Evolutionary conservation across 192 early-diverging fungal genomes (phyloP).

Genomic region (Coemansia sp.): DNA sequence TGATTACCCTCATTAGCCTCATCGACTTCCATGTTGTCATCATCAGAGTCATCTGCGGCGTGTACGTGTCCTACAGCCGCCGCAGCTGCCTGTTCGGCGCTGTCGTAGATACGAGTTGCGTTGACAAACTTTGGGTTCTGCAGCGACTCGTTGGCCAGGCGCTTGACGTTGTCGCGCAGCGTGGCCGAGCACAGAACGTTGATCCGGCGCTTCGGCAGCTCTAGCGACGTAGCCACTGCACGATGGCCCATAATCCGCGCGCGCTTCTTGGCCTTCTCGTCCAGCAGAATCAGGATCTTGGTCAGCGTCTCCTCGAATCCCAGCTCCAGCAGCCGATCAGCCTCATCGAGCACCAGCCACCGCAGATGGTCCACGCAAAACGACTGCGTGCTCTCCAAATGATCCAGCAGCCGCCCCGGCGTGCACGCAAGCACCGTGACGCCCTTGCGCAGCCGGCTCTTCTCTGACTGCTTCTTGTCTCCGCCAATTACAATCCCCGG

Average conservation of each 20-base stretch:
- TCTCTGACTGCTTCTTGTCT: conserved; percentile 79
- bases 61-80: conserved; percentile 28
- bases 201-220: conserved; percentile 68
- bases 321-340: conserved; percentile 92
- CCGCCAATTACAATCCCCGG: conserved; percentile 82
- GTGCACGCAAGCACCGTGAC: conserved; percentile 88
- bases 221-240: conserved; percentile 32
- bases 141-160: conserved; percentile 77
- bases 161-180: conserved; percentile 76
- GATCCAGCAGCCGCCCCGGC: conserved; percentile 91
- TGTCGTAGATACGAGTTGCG: conserved; percentile 54
- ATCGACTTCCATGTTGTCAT: conserved; percentile 44
- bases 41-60: conserved; percentile 13
- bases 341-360: conserved; percentile 98
- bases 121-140: conserved; percentile 78
- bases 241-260: conserved; percentile 17
- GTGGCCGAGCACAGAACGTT: conserved; percentile 92
- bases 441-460: conserved; percentile 81
- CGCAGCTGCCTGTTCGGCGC: conserved; percentile 35
- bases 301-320: conserved; percentile 84
- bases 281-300: conserved; percentile 66
- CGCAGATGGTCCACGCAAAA: conserved; percentile 82
- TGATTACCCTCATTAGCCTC: too few relatives aligned
- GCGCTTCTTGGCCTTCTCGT: conserved; percentile 38
- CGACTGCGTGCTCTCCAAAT: conserved; percentile 78